Base-by-base conservation (phyloP, 345 rosid genomes). In the Reutealis trisperma region DNA sequence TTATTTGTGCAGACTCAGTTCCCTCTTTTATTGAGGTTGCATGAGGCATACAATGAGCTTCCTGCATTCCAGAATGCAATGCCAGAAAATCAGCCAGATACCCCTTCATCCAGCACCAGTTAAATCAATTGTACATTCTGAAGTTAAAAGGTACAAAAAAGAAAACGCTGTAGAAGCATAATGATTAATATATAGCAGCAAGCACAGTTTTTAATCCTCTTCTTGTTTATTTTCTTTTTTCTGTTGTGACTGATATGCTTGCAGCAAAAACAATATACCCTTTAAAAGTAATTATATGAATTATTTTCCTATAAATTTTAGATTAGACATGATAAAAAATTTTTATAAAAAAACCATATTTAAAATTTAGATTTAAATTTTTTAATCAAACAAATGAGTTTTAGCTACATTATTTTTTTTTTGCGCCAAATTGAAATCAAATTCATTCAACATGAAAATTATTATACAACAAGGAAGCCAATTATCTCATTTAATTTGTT, bases 1-100 rank as follows among this genome's bases (percentile, higher is more conserved):
- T 34, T 65, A 5, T 65, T 61, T 82, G 59, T 78, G 80, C 80
- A 91, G 97, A 81, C 84, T 54, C 84, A 85, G 12, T 92, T 81
- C 83, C 96, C 93, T 12, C 81, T 87, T 71, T 83, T 92, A 64
- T 55, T 77, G 44, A 90, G 87, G 86, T 77, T 89, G 88, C 79
- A 91, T 21, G 85, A 86, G 58, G 89, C 91, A 66, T 94, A 89
- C 74, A 68, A 76, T 14, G 85, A 85, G 74, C 83, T 83, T 21
- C 86, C 91, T 2, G 87, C 82, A 68, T 89, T 86, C 66, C 83
- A 81, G 64, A 61, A 80, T 71, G 86, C 86, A 30, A 59, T 72
- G 83, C 89, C 91, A 2, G 81, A 81, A 64, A 84, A 69, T 11
- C 88, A 86, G 84, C 88, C 83, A 22, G 91, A 88, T 58, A 11